Evolutionary conservation across 495 filamentous ascomycete genomes (phyloP).

Genomic region (Aspergillus cristatus): DNA sequence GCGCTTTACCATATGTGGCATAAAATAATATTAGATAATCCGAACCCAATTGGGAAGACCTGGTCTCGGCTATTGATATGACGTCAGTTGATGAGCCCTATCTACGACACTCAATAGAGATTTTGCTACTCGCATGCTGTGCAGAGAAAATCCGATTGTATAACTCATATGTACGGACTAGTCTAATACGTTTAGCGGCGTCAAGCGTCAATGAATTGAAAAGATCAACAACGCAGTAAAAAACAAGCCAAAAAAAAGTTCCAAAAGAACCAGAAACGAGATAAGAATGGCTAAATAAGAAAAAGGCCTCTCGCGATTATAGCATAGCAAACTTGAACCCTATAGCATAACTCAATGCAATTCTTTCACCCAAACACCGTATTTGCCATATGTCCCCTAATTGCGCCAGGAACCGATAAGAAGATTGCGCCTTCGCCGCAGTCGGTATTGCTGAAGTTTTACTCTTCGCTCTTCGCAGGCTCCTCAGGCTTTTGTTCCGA

Average conservation of each 20-base stretch:
- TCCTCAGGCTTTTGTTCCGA: constrained; percentile 17
- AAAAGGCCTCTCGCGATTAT: not conserved
- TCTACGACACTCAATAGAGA: too few relatives aligned
- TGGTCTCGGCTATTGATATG: too few relatives aligned
- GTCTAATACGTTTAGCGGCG: too few relatives aligned
- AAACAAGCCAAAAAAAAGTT: constrained; percentile 1
- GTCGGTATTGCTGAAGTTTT: constrained; percentile 5
- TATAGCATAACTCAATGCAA: constrained; percentile 16
- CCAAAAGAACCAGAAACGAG: constrained; percentile 1
- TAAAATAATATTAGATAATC: not conserved
- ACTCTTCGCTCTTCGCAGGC: constrained; percentile 26
- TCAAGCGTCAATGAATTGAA: not conserved
- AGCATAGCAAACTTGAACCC: constrained; percentile 10
- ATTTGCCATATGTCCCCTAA: constrained; percentile 25
- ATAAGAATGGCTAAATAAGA: constrained; percentile 2
- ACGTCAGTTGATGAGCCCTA: too few relatives aligned
- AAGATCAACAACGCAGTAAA: not conserved
- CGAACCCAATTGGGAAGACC: too few relatives aligned
- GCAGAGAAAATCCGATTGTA: too few relatives aligned
- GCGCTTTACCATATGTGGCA: constrained; percentile 21
- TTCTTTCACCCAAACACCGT: constrained; percentile 32
- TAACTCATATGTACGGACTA: too few relatives aligned
- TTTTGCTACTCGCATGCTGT: too few relatives aligned
- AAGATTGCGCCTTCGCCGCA: constrained; percentile 8
- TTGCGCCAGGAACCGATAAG: constrained; percentile 29